These are phyloP conservation scores for Rhodotorula kratochvilovae DNA, from an alignment of 768 basidiomycete species.

Conservation along the genomic window DNA sequence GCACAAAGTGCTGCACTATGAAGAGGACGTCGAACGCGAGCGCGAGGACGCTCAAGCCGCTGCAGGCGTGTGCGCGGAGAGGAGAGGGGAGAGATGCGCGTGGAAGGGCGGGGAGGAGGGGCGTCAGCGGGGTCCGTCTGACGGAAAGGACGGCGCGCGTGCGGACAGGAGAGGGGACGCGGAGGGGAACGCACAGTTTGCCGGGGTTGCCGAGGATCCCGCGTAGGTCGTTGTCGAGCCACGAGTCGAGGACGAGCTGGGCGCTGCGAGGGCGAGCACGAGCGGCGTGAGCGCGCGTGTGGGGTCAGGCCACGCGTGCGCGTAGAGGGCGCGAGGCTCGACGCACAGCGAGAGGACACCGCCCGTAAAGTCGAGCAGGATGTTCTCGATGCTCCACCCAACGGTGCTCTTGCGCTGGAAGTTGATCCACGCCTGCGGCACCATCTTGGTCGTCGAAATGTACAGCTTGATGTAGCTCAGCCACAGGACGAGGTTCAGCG, in stretches of 20 bases:
- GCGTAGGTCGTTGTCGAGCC: constrained; percentile 41
- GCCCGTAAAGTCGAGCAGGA: constrained; percentile 49
- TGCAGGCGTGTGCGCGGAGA: too few species aligned
- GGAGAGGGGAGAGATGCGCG: not conserved
- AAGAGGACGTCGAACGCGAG: constrained; percentile 46
- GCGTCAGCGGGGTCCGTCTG: not conserved
- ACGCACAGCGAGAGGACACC: constrained; percentile 42
- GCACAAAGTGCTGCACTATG: constrained; percentile 46
- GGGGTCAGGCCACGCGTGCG: too few species aligned
- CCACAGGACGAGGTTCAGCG: constrained; percentile 46
- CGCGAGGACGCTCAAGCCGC: constrained; percentile 43
- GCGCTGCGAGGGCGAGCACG: constrained; percentile 11
- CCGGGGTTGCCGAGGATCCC: constrained; percentile 44
- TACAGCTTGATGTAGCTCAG: constrained; percentile 48
- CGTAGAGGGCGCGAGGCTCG: too few species aligned
- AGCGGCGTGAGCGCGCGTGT: not conserved
- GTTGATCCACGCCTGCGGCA: constrained; percentile 50
- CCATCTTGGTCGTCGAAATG: constrained; percentile 49
- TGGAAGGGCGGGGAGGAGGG: not conserved
- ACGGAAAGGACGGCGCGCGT: not conserved
- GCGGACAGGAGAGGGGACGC: too few species aligned
- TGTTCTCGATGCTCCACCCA: constrained; percentile 46
- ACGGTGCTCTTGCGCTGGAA: constrained; percentile 47
- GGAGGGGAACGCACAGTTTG: constrained; percentile 42
- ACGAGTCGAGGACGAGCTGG: constrained; percentile 46